Evolutionary conservation across 208 protist species (phyloP), one percentile per base, ranked within the genome.

Genomic region (Vickermania spadyakhi): DNA sequence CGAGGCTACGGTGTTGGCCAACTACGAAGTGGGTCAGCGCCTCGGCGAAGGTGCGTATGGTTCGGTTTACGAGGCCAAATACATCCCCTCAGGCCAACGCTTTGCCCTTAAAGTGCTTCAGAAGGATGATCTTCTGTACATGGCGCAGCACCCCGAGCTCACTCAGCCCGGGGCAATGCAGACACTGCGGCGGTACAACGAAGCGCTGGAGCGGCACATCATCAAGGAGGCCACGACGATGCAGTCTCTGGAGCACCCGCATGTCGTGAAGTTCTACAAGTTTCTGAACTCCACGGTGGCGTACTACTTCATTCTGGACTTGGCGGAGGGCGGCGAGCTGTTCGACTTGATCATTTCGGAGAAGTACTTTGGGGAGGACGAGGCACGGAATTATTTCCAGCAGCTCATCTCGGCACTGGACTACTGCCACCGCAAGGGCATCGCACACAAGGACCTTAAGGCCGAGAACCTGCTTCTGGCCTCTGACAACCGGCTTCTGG

Each of bases 371-470:
- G 52, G 27, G 49, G 95, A 98, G 69, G 58, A 77, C 50, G 84
- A 82, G 28, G 89, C 91, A 0, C 79, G 93, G 4, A 52, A 75
- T 29, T 97, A 96, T 62, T 98, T 98, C 64, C 92, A 96, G 70
- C 91, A 98, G 74, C 81, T 98, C 36, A 92, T 98, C 31, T 84
- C 76, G 23, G 96, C 91, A 52, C 84, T 98, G 31, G 78, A 92
- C 59, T 98, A 98, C 78, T 97, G 93, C 64, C 95, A 97, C 72
- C 67, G 81, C 42, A 80, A 94, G 28, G 79, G 81, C 49, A 79
- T 96, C 52, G 88, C 77, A 0, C 89, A 96, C 60, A 73, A 81
- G 41, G 95, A 96, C 65, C 72, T 96, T 13, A 96, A 96, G 72
- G 86, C 90, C 22, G 86, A 96, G 64, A 96, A 96, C 56, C 73